Evolutionary conservation across 108 stramenopile species (phyloP), one percentile per base, ranked within the genome.

Genomic region (Parietichytrium sp.): DNA sequence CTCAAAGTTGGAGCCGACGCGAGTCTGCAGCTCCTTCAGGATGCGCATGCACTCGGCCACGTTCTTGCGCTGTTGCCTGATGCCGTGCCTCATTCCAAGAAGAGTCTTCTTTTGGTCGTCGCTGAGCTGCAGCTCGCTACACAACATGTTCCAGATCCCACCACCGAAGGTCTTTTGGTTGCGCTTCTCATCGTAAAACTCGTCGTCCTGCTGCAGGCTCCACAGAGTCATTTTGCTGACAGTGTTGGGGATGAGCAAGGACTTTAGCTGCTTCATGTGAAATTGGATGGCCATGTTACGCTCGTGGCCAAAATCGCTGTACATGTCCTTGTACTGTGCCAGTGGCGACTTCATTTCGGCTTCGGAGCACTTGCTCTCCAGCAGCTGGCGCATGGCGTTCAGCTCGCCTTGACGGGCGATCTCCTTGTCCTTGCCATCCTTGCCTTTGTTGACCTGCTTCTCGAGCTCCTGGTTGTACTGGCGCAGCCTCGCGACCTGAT

Each of bases 161-260:
- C 61, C 61, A 25, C 61, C 61, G 25, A 72, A 72, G 20, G 61
- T 72, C 61, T 72, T 72, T 72, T 72, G 61, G 61, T 72, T 72
- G 38, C 45, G 36, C 61, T 72, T 72, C 45, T 72, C 61, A 42
- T 72, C 61, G 42, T 72, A 72, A 42, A 72, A 72, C 61, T 72
- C 61, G 42, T 72, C 61, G 61, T 72, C 45, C 42, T 72, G 61
- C 61, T 72, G 61, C 16, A 72, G 20, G 25, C 38, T 45, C 61
- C 61, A 72, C 61, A 72, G 36, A 2, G 61, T 72, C 61, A 72
- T 72, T 72, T 72, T 72, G 3, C 61, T 72, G 61, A 72, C 61
- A 38, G 61, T 72, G 33, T 33, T 72, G 38, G 61, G 61, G 61
- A 72, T 72, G 61, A 72, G 61, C 23, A 72, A 42, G 42, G 38